Percentiles rank a stretch among this genome's conserved stretches.
Evolutionary conservation across 73 alveolate species (phyloP).

Genomic region (Paraurostyla sp.): DNA sequence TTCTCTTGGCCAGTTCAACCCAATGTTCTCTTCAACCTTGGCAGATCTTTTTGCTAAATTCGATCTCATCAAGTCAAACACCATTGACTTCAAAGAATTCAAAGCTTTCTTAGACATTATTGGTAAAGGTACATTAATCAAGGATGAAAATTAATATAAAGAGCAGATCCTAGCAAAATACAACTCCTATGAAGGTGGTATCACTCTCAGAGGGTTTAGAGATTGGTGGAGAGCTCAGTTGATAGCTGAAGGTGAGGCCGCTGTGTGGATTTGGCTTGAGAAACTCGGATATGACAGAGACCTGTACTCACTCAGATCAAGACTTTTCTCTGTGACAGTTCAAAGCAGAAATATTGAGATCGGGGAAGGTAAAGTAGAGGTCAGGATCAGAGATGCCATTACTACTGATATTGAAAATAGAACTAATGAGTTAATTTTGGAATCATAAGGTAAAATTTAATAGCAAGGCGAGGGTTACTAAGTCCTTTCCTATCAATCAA

Average conservation of each 20-base stretch:
- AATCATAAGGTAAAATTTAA: not conserved
- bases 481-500: not conserved
- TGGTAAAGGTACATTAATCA: slow-evolving; percentile 91
- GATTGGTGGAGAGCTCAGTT: slow-evolving; percentile 86
- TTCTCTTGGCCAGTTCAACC: slow-evolving; percentile 6
- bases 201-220: slow-evolving; percentile 90
- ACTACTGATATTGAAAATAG: slow-evolving; percentile 89
- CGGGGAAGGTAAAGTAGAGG: slow-evolving; percentile 65
- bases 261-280: slow-evolving; percentile 83
- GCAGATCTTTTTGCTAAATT: not conserved
- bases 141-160: slow-evolving; percentile 75
- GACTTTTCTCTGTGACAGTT: slow-evolving; percentile 89
- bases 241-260: slow-evolving; percentile 79
- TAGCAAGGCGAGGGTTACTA: not conserved
- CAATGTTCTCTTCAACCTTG: not conserved
- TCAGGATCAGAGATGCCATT: slow-evolving; percentile 90
- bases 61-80: not conserved
- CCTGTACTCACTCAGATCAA: slow-evolving; percentile 85
- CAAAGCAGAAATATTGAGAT: slow-evolving; percentile 80
- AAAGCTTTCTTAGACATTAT: slow-evolving; percentile 87
- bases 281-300: slow-evolving; percentile 93
- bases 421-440: slow-evolving; percentile 61
- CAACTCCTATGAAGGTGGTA: slow-evolving; percentile 84
- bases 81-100: slow-evolving; percentile 26
- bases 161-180: slow-evolving; percentile 74